Evolutionary conservation across 192 early-diverging fungal species (phyloP).

Genomic region (Coemansia sp.): DNA sequence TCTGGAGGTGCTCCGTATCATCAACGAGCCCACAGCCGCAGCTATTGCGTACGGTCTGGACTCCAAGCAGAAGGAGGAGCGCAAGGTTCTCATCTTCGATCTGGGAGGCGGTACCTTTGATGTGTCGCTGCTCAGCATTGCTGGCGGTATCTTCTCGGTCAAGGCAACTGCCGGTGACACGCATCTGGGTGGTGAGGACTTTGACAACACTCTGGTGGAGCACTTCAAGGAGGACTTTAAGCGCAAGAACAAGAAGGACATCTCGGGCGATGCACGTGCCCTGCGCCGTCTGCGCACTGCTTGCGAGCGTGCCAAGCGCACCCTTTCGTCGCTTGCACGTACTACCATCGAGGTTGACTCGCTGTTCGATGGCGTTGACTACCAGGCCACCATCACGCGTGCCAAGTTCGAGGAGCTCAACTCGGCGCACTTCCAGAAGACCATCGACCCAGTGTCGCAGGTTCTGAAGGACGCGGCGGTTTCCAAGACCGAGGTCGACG

Average conservation of each 20-base stretch:
- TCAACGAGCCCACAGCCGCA: constrained; percentile 91
- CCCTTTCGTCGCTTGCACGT: constrained; percentile 69
- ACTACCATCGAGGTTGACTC: constrained; percentile 75
- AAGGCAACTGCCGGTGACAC: constrained; percentile 82
- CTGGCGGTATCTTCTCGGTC: constrained; percentile 77
- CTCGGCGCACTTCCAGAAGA: constrained; percentile 63
- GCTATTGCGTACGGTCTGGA: constrained; percentile 85
- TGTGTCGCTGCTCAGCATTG: constrained; percentile 79
- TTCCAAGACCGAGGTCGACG: constrained; percentile 73
- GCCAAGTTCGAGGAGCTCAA: constrained; percentile 81
- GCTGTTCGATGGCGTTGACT: constrained; percentile 74
- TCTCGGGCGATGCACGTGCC: constrained; percentile 69
- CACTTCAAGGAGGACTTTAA: constrained; percentile 61
- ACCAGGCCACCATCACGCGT: constrained; percentile 73
- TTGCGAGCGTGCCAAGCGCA: constrained; percentile 75
- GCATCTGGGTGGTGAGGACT: constrained; percentile 83
- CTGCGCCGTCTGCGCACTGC: constrained; percentile 75
- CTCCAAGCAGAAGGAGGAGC: constrained; percentile 72
- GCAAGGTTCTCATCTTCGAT: constrained; percentile 77
- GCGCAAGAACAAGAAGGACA: constrained; percentile 73
- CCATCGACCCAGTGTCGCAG: constrained; percentile 70
- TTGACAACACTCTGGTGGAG: constrained; percentile 64
- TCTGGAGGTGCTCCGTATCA: constrained; percentile 83
- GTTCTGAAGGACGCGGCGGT: constrained; percentile 76
- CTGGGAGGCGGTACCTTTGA: constrained; percentile 86